Base-by-base conservation (phyloP, 192 early-diverging fungal species). In the Umbelopsis sp. region DNA sequence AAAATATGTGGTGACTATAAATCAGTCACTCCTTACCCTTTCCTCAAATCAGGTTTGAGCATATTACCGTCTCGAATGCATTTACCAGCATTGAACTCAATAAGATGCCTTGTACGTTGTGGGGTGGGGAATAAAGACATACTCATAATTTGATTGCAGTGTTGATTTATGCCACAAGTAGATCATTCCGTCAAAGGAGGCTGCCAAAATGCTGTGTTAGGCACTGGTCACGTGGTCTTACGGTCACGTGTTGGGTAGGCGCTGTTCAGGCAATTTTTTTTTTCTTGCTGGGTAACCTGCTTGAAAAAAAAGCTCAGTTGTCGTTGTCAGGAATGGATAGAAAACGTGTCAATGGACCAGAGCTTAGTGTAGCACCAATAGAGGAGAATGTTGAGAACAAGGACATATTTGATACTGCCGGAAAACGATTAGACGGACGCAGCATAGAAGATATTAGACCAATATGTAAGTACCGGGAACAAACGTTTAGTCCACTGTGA, bases 71-170 rank as follows among this genome's bases (percentile, higher is more conserved):
- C 88, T 65, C 88, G 81, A 73, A 86, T 83, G 67, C 86, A 86
- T 66, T 86, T 84, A n/a, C 92, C 92, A 12, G 92, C 92, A 49
- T 88, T 91, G 82, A 93, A 92, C 68, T 91, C 81, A 22, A 88
- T 46, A 49, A 83, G 68, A 66, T 80, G 78, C 18, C 49, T 52
- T 6, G 25, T 21, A 22, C 67, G 45, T 53, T 64, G 71, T 4
- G 67, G 30, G 18, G 49, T 73, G 21, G 71, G 71, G 37, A 77
- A 77, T 16, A 77, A 22, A 30, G 71, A 73, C 75, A 77, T 77
- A 6, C 37, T 41, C 10, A 41, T 30, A 10, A 41, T 10, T 41
- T 41, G 10, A 41, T 9, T 41, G 37, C 37, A 41, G 10, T 41
- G 6, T 41, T 41, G 37, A 41, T 41, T 41, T 41, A 41, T 41